Evolutionary conservation across 2,329 filamentous ascomycete genomes (phyloP), one percentile per base, ranked within the genome.

Genomic region (Penicillium palitans): DNA sequence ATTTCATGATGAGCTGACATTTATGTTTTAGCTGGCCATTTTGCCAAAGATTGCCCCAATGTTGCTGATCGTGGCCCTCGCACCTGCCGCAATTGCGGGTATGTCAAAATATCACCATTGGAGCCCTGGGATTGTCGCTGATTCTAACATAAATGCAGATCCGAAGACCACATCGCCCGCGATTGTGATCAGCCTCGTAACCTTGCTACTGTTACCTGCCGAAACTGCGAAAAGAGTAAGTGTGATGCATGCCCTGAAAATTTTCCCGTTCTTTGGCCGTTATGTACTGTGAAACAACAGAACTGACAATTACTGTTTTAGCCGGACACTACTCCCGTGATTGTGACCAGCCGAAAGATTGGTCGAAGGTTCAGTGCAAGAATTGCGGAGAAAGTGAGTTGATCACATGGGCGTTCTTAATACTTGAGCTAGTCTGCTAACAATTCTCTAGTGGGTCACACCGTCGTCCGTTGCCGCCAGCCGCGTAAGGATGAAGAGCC

Each of bases 31-130:
- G 78, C 72, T 21, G 78, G 77, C 9, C 77, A 80, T 50, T 79
- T 79, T 57, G 78, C 76, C 0, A 79, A 79, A 58, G 78, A 81
- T 29, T 81, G 79, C 57, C 75, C 76, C 15, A 70, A 74, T 47
- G 67, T 66, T 9, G 60, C 68, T 49, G 70, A 70, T 44, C 52
- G 61, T n/a, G 42, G 42, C 15, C 66, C 70, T 21, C 72, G 71
- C 47, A 66, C 74, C 46, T 81, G 79, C 60, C 73, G 73, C 27
- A 80, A 80, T 64, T 81, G 79, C 64, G 77, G 76, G 75, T 77
- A 62, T 68, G 73, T 65, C 2, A 27, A 27, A n/a, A 49, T 19
- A 48, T 27, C 27, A 12, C 21, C 46, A 5, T 2, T 8, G 31
- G 19, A 37, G 27, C 40, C 9, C 27, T 15, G 13, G 49, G 35